Base-by-base conservation (phyloP, 106 monocot species). In the Dendrobium nobile region DNA sequence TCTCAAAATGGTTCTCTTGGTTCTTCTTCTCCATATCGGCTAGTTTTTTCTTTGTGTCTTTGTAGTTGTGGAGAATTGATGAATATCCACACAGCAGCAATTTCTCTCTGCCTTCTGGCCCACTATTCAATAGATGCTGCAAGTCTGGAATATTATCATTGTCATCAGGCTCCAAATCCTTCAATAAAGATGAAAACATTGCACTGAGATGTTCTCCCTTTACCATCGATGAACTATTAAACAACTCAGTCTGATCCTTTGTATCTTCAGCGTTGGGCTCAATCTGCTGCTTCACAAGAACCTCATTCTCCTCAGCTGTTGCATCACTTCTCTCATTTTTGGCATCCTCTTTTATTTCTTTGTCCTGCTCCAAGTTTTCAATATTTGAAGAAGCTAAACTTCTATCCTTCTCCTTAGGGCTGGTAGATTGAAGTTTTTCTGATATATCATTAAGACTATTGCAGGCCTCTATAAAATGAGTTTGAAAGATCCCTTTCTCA, bases 11-110 rank as follows among this genome's bases (percentile, higher is more conserved):
- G 72, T 82, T 78, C 11, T 91, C 86, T 77, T 86, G 75, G 28
- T 84, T 86, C 81, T 77, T 81, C 75, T 72, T 84, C 79, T 89
- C 89, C 19, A 84, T 77, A 55, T 93, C 93, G 2, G 72, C 42
- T 7, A 93, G 87, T 79, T 77, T 88, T 67, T 82, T 86, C 84
- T 85, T 93, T 17, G 88, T 86, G 26, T 93, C 95, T 75, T 93
- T 91, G 74, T 89, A 95, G 58, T 86, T 95, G 20, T 82, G 84
- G 11, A 93, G 86, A 37, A 93, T 86, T 10, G 86, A 81, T 20
- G 91, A 85, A 83, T 89, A 95, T 61, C 93, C 89, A 5, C 81
- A 82, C 44, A 93, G 56, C 27, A 93, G 83, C 58, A 89, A 78
- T 47, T 86, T 91, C 78, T 96, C 91, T 81, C 91, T 85, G 56